Conservation (phyloP, 257 asterid species). For the Penstemon davidsonii region DNA sequence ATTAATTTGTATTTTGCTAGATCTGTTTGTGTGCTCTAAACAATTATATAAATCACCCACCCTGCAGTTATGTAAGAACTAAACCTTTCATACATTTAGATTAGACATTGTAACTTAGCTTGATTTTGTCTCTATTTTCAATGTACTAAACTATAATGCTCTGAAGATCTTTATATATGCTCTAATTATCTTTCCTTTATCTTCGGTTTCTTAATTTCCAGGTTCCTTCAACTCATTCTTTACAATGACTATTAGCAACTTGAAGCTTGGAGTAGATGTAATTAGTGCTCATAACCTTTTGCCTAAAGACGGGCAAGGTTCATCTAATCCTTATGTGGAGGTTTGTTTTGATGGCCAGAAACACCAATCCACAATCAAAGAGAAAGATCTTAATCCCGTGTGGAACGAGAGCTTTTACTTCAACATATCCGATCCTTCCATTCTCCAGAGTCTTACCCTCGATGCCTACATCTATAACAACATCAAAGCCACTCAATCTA, state of each 20-base stretch:
- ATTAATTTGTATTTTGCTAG: too few relatives aligned
- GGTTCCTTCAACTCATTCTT: conserved; percentile 29
- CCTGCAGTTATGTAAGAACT: too few relatives aligned
- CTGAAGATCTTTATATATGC: too few relatives aligned
- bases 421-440: conserved; percentile 68
- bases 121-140: too few relatives aligned
- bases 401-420: conserved; percentile 90
- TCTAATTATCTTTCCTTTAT: background rate
- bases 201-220: conserved; percentile 21
- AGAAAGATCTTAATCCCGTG: conserved; percentile 77
- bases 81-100: too few relatives aligned
- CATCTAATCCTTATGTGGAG: conserved; percentile 79
- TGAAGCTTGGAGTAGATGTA: conserved; percentile 82
- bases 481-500: conserved; percentile 42
- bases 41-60: too few relatives aligned
- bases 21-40: too few relatives aligned
- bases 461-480: conserved; percentile 70
- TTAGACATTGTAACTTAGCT: too few relatives aligned
- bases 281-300: conserved; percentile 79
- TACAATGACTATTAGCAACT: conserved; percentile 53
- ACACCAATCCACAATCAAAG: conserved; percentile 72
- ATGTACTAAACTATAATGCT: too few relatives aligned
- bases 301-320: conserved; percentile 92
- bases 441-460: conserved; percentile 55
- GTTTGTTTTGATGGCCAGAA: conserved; percentile 74